Conservation (phyloP, 306 rosid species). For the Senna siamea region DNA sequence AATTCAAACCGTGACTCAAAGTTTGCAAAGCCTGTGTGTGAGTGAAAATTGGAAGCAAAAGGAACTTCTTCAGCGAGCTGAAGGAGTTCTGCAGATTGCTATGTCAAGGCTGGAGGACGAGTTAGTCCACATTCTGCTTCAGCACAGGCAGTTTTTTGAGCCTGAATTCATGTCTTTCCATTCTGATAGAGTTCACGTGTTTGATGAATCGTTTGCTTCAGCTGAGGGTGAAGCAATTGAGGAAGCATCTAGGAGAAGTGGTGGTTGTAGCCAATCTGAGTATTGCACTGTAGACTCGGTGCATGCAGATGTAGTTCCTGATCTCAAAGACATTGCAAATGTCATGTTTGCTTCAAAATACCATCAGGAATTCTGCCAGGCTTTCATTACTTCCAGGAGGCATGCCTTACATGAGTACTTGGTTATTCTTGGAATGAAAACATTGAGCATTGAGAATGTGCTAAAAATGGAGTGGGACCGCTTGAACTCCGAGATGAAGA, state of each 20-base stretch:
- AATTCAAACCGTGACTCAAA: conserved; percentile 47
- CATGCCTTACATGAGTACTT: conserved; percentile 62
- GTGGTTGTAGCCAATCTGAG: conserved; percentile 22
- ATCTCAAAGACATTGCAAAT: conserved; percentile 63
- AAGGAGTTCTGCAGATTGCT: conserved; percentile 53
- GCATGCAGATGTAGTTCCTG: conserved; percentile 47
- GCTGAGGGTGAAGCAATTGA: conserved; percentile 42
- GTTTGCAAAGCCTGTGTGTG: conserved; percentile 40
- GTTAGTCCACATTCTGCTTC: conserved; percentile 54
- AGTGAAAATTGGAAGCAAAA: conserved; percentile 45
- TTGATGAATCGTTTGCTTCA: conserved; percentile 27
- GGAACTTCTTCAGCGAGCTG: conserved; percentile 53
- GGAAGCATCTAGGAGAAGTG: background rate
- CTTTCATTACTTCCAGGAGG: conserved; percentile 50
- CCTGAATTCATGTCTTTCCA: conserved; percentile 54
- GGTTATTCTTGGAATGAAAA: conserved; percentile 51
- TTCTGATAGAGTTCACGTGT: conserved; percentile 43
- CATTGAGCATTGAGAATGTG: conserved; percentile 55
- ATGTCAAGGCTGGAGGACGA: conserved; percentile 68
- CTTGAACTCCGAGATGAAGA: conserved; percentile 55
- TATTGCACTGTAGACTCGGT: conserved; percentile 47
- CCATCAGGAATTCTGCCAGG: conserved; percentile 58
- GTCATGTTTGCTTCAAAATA: conserved; percentile 65
- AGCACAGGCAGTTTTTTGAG: conserved; percentile 58
- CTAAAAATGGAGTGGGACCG: conserved; percentile 57